Evolutionary conservation across 1,139 yeast species (phyloP).

Genomic region (Lodderomyces jiufengensis): DNA sequence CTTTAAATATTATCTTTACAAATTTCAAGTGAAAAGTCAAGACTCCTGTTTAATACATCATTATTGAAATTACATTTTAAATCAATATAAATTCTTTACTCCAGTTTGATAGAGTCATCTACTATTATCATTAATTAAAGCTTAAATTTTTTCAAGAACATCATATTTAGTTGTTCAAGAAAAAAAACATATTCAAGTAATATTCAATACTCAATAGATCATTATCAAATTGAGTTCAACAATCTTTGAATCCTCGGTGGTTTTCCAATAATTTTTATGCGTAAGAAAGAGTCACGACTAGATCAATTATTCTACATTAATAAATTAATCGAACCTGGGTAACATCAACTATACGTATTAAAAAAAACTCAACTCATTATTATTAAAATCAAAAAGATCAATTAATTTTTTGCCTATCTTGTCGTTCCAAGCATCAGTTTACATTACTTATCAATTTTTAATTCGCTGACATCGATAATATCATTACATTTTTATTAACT

Average conservation of each 20-base stretch:
- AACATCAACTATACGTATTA: conserved; percentile 19
- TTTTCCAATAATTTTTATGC: conserved; percentile 31
- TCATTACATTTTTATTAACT: neutral
- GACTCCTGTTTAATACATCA: too few species aligned
- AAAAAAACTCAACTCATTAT: neutral
- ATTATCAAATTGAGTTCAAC: conserved; percentile 4
- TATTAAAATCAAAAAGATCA: conserved; percentile 2
- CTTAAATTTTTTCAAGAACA: too few species aligned
- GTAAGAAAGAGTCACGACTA: conserved; percentile 47
- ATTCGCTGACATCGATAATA: conserved; percentile 16
- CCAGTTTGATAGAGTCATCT: too few species aligned
- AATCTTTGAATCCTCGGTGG: conserved; percentile 1
- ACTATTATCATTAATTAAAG: too few species aligned
- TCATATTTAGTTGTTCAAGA: too few species aligned
- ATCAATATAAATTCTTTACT: too few species aligned
- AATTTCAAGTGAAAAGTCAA: too few species aligned
- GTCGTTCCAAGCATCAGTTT: too few species aligned
- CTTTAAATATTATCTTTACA: too few species aligned
- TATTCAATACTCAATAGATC: neutral
- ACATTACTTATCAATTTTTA: neutral
- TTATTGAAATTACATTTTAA: too few species aligned
- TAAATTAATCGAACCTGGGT: conserved; percentile 43
- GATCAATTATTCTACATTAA: conserved; percentile 19
- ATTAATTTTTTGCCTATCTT: conserved; percentile 6
- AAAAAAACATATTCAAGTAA: neutral